phyloP scores from a whole-genome alignment of 106 monocot species.

The Allium cepa region DNA sequence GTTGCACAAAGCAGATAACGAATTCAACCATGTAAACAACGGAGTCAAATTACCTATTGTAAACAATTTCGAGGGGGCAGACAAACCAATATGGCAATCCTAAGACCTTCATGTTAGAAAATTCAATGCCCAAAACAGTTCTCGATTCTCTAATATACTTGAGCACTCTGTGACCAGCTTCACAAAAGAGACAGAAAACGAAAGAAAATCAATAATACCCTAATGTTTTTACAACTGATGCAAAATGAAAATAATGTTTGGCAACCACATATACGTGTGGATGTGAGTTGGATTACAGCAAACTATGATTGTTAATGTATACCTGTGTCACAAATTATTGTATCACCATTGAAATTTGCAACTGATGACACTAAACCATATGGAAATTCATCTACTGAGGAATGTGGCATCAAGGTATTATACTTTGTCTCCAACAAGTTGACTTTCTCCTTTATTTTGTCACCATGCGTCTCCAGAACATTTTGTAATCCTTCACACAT shows the following conservation, averaged over 20 bases:
- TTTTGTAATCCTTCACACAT: constrained; percentile 35
- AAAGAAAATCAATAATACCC: not conserved
- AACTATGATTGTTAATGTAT: not conserved
- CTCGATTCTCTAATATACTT: constrained; percentile 34
- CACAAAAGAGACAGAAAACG: constrained; percentile 3
- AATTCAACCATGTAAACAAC: not conserved
- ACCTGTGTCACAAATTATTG: constrained; percentile 71
- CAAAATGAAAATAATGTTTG: not conserved
- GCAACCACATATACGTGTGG: no score
- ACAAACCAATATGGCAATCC: constrained; percentile 76
- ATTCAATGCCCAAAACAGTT: constrained; percentile 23
- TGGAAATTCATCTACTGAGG: constrained; percentile 15
- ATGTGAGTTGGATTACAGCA: no score
- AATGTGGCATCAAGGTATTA: constrained; percentile 5
- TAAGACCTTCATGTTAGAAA: constrained; percentile 61
- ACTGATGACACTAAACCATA: constrained; percentile 57
- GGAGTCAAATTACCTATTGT: constrained; percentile 31
- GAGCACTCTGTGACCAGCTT: constrained; percentile 57
- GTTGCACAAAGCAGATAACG: not conserved
- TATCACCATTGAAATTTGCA: constrained; percentile 29
- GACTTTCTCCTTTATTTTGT: constrained; percentile 39
- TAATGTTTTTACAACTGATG: not conserved
- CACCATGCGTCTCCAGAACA: constrained; percentile 36
- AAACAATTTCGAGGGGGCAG: constrained; percentile 64
- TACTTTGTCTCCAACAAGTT: constrained; percentile 16